A percentile compares a stretch with the other conserved stretches of the same genome.
phyloP scores from a whole-genome alignment of 768 basidiomycete species.

The Clitopilus passeckerianus region DNA sequence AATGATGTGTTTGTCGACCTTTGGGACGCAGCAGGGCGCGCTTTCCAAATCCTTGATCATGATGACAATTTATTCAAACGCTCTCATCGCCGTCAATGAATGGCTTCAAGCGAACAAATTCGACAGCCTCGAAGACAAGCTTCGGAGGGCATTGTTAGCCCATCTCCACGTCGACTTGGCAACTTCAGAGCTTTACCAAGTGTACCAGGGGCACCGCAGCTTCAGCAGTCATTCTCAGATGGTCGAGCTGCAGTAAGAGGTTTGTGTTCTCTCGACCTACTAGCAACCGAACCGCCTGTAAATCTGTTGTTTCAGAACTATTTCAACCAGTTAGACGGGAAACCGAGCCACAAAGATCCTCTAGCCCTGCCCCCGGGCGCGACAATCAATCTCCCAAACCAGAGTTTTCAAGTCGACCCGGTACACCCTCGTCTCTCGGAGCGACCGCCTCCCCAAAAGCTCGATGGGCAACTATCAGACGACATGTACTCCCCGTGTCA shows the following conservation, averaged over 20 bases:
- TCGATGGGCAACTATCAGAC: conserved; percentile 52
- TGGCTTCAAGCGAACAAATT: not conserved
- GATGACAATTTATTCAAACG: not conserved
- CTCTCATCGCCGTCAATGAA: not conserved
- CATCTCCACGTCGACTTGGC: not conserved
- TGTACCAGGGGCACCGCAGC: not conserved
- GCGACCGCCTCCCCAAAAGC: conserved; percentile 24
- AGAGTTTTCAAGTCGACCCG: not conserved
- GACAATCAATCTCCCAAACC: not conserved
- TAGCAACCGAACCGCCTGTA: not conserved
- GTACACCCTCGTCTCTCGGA: not conserved
- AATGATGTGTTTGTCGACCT: not conserved
- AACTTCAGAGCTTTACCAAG: not conserved
- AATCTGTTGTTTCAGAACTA: not conserved
- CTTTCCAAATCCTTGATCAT: not conserved
- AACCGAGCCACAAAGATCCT: not conserved
- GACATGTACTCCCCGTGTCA: conserved; percentile 40
- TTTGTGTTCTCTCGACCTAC: not conserved
- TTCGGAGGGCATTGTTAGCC: not conserved
- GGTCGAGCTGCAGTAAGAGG: not conserved
- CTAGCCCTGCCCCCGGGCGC: not conserved
- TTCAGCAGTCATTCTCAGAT: not conserved
- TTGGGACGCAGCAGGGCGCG: not conserved
- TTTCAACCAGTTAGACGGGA: not conserved
- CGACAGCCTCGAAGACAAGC: not conserved